Percentiles rank a stretch among this genome's conserved stretches.
Conservation (phyloP, 148 eudicot species). For the Rhododendron mucronatum region DNA sequence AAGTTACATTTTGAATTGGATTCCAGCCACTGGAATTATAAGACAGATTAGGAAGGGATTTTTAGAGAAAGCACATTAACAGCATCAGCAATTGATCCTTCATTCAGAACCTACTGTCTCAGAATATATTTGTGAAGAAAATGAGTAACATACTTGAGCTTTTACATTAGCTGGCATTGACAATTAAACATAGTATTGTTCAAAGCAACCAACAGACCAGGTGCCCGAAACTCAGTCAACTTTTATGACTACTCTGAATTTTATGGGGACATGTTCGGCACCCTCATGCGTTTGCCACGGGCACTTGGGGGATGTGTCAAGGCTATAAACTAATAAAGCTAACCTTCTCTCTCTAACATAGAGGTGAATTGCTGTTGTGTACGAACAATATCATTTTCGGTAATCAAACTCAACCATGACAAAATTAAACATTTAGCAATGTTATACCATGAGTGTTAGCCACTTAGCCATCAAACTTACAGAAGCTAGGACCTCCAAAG, state of each 20-base stretch:
- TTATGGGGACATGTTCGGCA: not conserved
- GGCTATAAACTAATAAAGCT: not conserved
- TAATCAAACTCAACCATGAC: not conserved
- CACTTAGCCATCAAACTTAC: not conserved
- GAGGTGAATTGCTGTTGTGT: not conserved
- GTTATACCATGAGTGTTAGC: not conserved
- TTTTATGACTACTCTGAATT: not conserved
- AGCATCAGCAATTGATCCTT: not conserved
- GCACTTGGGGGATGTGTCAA: not conserved
- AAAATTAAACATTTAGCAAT: not conserved
- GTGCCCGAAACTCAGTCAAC: not conserved
- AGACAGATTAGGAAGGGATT: not conserved
- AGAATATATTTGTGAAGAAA: not conserved
- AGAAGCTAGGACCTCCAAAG: not conserved
- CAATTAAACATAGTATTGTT: not conserved
- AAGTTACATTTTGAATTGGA: not conserved
- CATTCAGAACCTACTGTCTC: not conserved
- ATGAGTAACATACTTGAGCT: not conserved
- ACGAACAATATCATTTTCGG: not conserved
- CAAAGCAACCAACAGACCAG: not conserved
- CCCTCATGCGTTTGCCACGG: not conserved
- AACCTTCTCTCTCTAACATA: not conserved
- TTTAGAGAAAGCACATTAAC: not conserved
- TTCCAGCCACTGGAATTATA: not conserved
- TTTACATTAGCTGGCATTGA: not conserved